Evolutionary conservation across 2,329 filamentous ascomycete species (phyloP).

Genomic region (Cryphonectria nitschkei): DNA sequence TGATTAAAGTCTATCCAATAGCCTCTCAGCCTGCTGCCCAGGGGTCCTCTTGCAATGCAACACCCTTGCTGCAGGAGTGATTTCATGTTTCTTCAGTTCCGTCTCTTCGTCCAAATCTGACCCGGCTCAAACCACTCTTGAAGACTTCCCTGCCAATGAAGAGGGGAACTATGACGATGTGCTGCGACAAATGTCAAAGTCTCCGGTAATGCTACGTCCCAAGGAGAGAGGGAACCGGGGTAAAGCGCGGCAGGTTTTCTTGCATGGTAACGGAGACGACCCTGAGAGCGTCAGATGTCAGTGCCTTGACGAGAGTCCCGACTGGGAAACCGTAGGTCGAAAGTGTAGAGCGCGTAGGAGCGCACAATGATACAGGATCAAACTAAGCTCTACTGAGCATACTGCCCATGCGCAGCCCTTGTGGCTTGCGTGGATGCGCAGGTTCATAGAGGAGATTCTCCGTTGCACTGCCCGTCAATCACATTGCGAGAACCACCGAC

Average conservation of each 20-base stretch:
- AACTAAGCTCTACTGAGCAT: background rate
- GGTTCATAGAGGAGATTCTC: background rate
- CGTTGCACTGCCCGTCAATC: conserved; percentile 6
- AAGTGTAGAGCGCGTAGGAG: background rate
- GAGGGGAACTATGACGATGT: background rate
- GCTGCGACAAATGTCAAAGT: background rate
- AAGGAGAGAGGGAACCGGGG: background rate
- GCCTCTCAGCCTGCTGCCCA: background rate
- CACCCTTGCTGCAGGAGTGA: conserved; percentile 13
- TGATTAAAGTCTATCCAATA: conserved; percentile 9
- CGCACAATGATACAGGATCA: background rate
- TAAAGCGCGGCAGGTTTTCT: background rate
- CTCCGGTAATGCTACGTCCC: background rate
- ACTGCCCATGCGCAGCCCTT: background rate
- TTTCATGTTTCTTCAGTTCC: background rate
- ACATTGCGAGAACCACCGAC: background rate
- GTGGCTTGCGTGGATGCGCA: background rate
- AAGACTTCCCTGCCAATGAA: background rate
- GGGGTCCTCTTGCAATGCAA: conserved; percentile 5
- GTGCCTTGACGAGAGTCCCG: background rate
- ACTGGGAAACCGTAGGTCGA: background rate
- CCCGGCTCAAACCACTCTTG: background rate
- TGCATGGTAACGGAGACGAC: background rate
- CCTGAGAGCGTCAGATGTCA: background rate
- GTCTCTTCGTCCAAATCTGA: background rate